Percentiles rank a stretch among this genome's conserved stretches.
These are phyloP conservation scores for Sporisorium scitamineum DNA, from an alignment of 1,284 basidiomycete species.

Conservation along the genomic window DNA sequence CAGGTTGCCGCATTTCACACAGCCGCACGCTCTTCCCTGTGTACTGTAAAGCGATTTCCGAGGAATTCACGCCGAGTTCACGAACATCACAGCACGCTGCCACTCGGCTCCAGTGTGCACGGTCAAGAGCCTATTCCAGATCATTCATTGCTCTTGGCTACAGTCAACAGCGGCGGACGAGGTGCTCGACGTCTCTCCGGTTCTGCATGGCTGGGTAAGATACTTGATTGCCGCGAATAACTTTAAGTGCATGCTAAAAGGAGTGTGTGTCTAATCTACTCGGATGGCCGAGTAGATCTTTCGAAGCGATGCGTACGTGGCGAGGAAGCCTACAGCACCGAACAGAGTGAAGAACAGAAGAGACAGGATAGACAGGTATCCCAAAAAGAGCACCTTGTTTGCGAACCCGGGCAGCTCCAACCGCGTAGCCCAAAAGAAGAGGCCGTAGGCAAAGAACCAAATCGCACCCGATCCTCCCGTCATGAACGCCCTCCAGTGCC, in stretches of 20 bases:
- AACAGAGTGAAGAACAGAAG: slow-evolving; percentile 89
- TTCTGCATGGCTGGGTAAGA: not conserved
- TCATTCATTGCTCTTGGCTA: not conserved
- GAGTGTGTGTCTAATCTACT: slow-evolving; percentile 49
- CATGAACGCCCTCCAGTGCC: slow-evolving; percentile 96
- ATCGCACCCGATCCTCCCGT: slow-evolving; percentile 93
- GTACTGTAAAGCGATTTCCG: slow-evolving; percentile 24
- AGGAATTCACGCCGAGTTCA: slow-evolving; percentile 2
- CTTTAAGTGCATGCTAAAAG: not conserved
- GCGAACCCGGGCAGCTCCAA: slow-evolving; percentile 85
- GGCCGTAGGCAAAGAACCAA: slow-evolving; percentile 85
- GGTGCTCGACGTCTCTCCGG: no score
- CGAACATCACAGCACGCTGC: not conserved
- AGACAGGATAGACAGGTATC: slow-evolving; percentile 86
- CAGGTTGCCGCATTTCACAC: not conserved
- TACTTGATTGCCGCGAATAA: not conserved
- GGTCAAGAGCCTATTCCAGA: not conserved
- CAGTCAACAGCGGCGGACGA: no score
- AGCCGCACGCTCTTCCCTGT: slow-evolving; percentile 1
- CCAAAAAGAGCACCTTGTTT: slow-evolving; percentile 87
- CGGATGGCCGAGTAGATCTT: slow-evolving; percentile 62
- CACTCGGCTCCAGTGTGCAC: not conserved
- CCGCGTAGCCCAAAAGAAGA: slow-evolving; percentile 89
- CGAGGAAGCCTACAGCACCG: slow-evolving; percentile 71
- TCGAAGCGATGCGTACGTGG: slow-evolving; percentile 54